phyloP scores from a whole-genome alignment of 371 early-diverging fungal genomes.

The Zychaea mexicana region DNA sequence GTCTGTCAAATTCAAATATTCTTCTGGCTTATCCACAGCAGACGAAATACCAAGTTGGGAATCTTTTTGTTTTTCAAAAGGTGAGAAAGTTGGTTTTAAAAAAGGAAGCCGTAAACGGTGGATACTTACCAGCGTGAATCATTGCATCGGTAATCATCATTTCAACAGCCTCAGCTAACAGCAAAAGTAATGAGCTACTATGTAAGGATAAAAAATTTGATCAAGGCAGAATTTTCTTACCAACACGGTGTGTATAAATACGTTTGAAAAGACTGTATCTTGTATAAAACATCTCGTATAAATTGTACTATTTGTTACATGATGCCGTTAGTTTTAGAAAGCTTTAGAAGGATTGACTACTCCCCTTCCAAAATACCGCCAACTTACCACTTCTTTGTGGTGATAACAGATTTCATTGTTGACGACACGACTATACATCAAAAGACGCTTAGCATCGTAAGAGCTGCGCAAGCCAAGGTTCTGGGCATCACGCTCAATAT shows the following conservation, averaged over 20 bases:
- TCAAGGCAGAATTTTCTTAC: slow-evolving; percentile 27
- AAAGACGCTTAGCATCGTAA: slow-evolving; percentile 80
- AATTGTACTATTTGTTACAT: slow-evolving; percentile 51
- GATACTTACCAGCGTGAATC: slow-evolving; percentile 61
- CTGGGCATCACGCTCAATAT: slow-evolving; percentile 88
- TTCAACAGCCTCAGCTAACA: slow-evolving; percentile 69
- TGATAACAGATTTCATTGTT: slow-evolving; percentile 90
- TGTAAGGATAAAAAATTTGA: background rate
- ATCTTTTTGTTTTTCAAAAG: slow-evolving; percentile 39
- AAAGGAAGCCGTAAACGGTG: no score
- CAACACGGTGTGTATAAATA: slow-evolving; percentile 90
- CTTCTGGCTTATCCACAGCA: slow-evolving; percentile 66
- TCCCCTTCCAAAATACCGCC: slow-evolving; percentile 20
- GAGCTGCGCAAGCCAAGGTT: slow-evolving; percentile 83
- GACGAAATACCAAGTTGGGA: slow-evolving; percentile 69
- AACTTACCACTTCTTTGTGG: slow-evolving; percentile 61
- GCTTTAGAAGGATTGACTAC: no score
- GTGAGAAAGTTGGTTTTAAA: background rate
- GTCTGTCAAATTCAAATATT: slow-evolving; percentile 84
- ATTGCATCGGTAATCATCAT: slow-evolving; percentile 90
- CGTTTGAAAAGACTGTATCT: slow-evolving; percentile 89
- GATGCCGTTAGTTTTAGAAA: no score
- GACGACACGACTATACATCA: slow-evolving; percentile 83
- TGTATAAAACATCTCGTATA: slow-evolving; percentile 91
- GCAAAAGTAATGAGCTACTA: background rate